Conservation (phyloP, 2,329 filamentous ascomycete genomes). For the Fonsecaea pedrosoi region DNA sequence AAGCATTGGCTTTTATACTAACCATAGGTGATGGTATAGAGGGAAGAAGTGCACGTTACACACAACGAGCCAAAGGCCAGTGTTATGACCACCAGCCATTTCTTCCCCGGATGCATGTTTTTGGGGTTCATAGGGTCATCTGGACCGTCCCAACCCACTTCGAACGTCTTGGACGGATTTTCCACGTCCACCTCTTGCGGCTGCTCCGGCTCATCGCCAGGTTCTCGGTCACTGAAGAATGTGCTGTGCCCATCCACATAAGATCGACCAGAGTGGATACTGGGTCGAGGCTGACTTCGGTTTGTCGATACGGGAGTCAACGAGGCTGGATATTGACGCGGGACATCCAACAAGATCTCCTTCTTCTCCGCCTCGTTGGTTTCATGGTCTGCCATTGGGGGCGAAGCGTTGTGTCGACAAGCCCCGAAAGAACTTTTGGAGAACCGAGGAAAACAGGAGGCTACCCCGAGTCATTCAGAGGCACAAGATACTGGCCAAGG, state of each 20-base stretch:
- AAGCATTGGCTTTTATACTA: neutral
- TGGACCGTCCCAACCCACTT: slow-evolving; percentile 78
- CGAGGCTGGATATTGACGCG: slow-evolving; percentile 3
- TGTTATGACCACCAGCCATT: slow-evolving; percentile 81
- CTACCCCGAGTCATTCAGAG: neutral
- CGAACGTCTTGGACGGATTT: slow-evolving; percentile 39
- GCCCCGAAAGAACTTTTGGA: neutral
- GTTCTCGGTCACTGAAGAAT: slow-evolving; percentile 28
- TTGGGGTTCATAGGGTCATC: slow-evolving; percentile 76
- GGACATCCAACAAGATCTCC: slow-evolving; percentile 17
- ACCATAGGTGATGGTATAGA: slow-evolving; percentile 82
- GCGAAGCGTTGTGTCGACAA: neutral
- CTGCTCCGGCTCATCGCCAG: slow-evolving; percentile 16
- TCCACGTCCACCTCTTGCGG: slow-evolving; percentile 24
- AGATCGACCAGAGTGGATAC: slow-evolving; percentile 35
- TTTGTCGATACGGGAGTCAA: slow-evolving; percentile 33
- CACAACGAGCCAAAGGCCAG: slow-evolving; percentile 77
- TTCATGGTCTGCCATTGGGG: slow-evolving; percentile 12
- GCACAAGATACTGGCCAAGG: slow-evolving; percentile 3
- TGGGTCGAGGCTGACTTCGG: slow-evolving; percentile 18
- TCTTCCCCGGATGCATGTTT: slow-evolving; percentile 68
- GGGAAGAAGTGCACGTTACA: slow-evolving; percentile 87
- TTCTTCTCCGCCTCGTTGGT: slow-evolving; percentile 16
- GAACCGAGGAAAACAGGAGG: neutral
- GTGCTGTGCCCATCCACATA: slow-evolving; percentile 39